Percentiles rank a stretch among this genome's conserved stretches.
phyloP scores from a whole-genome alignment of 1,284 basidiomycete genomes.

The Cystobasidium pallidum region DNA sequence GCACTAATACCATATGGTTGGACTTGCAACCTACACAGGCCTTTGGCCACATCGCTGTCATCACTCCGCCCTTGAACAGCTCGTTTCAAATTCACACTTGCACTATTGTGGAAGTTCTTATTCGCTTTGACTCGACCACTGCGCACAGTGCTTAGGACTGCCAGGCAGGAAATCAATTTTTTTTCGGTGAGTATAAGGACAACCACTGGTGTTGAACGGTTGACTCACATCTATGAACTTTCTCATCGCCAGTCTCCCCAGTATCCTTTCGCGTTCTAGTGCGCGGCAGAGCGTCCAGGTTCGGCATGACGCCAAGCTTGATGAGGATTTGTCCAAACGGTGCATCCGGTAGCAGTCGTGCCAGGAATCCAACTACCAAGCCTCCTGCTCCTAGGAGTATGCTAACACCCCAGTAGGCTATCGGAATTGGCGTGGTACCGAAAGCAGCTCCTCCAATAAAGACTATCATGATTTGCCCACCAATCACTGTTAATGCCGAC shows the following conservation, averaged over 20 bases:
- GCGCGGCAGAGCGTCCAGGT: slow-evolving; percentile 28
- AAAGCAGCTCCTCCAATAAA: slow-evolving; percentile 49
- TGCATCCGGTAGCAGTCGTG: slow-evolving; percentile 34
- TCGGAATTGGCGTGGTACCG: slow-evolving; percentile 33
- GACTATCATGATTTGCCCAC: slow-evolving; percentile 46
- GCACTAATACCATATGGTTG: too few species aligned
- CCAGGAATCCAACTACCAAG: slow-evolving; percentile 25
- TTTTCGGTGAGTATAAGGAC: not conserved
- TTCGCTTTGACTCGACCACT: slow-evolving; percentile 28
- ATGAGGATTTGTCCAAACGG: slow-evolving; percentile 30
- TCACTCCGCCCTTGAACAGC: not conserved
- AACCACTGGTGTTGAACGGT: not conserved
- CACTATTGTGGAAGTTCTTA: slow-evolving; percentile 32
- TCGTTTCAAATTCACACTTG: not conserved
- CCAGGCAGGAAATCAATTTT: not conserved
- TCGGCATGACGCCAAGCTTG: slow-evolving; percentile 36
- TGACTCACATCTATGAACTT: slow-evolving; percentile 27
- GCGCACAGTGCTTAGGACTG: slow-evolving; percentile 16
- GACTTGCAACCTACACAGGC: slow-evolving; percentile 22
- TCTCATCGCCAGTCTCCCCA: slow-evolving; percentile 24
- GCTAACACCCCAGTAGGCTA: slow-evolving; percentile 35
- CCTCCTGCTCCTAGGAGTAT: slow-evolving; percentile 30
- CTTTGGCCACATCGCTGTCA: slow-evolving; percentile 4
- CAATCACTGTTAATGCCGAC: slow-evolving; percentile 21
- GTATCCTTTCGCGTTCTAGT: slow-evolving; percentile 17